Evolutionary conservation across 2,329 filamentous ascomycete genomes (phyloP).

Genomic region (Decorospora gaudefroyi): DNA sequence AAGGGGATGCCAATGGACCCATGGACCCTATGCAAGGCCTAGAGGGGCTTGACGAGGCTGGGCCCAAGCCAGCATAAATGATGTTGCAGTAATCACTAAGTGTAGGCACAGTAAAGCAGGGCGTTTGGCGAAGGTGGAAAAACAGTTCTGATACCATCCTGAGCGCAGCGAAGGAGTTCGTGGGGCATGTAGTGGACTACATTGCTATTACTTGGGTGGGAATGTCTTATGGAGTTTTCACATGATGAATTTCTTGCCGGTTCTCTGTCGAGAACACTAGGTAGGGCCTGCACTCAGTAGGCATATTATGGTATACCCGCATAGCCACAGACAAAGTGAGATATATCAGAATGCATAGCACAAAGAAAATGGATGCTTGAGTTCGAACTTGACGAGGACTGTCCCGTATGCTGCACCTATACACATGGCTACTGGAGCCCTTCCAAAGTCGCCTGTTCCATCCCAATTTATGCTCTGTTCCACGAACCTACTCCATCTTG

Average conservation of each 20-base stretch:
- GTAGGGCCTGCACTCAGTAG: too few relatives aligned
- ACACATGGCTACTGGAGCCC: conserved; percentile 29
- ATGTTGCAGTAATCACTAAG: not conserved
- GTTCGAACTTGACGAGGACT: conserved; percentile 23
- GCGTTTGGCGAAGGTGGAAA: conserved; percentile 29
- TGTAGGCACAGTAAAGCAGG: conserved; percentile 10
- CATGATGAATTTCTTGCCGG: too few relatives aligned
- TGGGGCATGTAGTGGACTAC: too few relatives aligned
- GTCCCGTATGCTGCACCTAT: conserved; percentile 27
- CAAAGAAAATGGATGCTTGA: conserved; percentile 35
- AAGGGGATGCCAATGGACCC: conserved; percentile 58
- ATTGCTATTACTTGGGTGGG: too few relatives aligned
- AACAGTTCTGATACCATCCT: conserved; percentile 15
- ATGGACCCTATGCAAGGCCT: conserved; percentile 95
- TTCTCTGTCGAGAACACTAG: too few relatives aligned
- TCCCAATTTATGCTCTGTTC: conserved; percentile 3
- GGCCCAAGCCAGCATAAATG: conserved; percentile 79
- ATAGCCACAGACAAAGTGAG: not conserved
- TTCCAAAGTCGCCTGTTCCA: conserved; percentile 14
- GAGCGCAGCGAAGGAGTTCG: too few relatives aligned
- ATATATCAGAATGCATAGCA: conserved; percentile 9
- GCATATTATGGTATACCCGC: too few relatives aligned
- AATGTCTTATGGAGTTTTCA: too few relatives aligned
- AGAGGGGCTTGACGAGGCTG: conserved; percentile 90
- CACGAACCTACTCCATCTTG: conserved; percentile 37